A percentile compares a stretch with the other conserved stretches of the same genome.
These are phyloP conservation scores for Hamigera avellanea DNA, from an alignment of 495 filamentous ascomycete species.

Conservation along the genomic window DNA sequence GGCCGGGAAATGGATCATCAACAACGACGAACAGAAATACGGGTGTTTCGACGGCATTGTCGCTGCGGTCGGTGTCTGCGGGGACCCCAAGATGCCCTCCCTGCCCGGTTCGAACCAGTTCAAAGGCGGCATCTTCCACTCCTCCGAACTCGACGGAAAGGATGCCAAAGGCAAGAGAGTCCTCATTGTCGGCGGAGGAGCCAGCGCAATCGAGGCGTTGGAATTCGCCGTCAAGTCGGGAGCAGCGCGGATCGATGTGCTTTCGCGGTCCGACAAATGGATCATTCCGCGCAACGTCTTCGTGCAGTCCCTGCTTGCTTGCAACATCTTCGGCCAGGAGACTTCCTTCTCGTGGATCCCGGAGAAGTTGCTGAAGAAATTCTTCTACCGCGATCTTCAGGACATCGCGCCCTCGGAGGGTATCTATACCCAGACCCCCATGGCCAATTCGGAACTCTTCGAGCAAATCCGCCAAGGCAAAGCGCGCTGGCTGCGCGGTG, in stretches of 20 bases:
- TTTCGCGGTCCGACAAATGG: constrained; percentile 78
- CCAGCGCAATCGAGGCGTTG: constrained; percentile 72
- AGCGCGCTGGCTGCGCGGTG: constrained; percentile 70
- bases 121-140: constrained; percentile 59
- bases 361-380: constrained; percentile 57
- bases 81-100: constrained; percentile 59
- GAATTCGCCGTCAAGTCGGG: constrained; percentile 63
- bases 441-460: constrained; percentile 76
- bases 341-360: constrained; percentile 66
- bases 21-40: constrained; percentile 54
- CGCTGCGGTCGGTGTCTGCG: constrained; percentile 66
- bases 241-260: constrained; percentile 56
- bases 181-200: constrained; percentile 67
- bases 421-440: constrained; percentile 68
- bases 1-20: constrained; percentile 71
- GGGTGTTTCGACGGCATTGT: constrained; percentile 71
- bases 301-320: constrained; percentile 57
- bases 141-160: constrained; percentile 59
- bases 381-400: constrained; percentile 79
- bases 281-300: constrained; percentile 73
- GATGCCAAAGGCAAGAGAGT: constrained; percentile 60
- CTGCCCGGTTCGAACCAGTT: constrained; percentile 56
- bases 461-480: constrained; percentile 63
- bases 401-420: constrained; percentile 61
- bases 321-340: constrained; percentile 74